Evolutionary conservation across 164 flowering plant genomes (phyloP), one percentile per base, ranked within the genome.

Genomic region (Paratinospora sagittata): DNA sequence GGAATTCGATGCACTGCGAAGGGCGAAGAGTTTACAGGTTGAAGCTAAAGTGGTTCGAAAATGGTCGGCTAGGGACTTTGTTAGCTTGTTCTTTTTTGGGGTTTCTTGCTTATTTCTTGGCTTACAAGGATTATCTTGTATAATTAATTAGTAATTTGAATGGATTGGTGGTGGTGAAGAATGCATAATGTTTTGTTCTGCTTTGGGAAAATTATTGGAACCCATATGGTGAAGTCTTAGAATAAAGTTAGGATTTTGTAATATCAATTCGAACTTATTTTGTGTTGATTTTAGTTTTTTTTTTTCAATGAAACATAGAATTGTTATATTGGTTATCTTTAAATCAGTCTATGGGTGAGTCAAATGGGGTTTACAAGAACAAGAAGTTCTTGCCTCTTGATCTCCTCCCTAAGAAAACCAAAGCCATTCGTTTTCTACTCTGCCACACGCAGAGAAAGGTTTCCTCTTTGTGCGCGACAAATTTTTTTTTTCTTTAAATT

Each of bases 61-160:
- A 78, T 94, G 98, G 97, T 90, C 97, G 1, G 78, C 91, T 0
- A 86, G 91, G 76, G 97, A 94, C 43, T 88, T 89, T 43, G 92
- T 87, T 0, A 76, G 85, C 0, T 60, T 90, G 34, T 90, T 92
- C 77, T 88, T 95, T 83, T 81, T 95, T 66, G 65, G 85, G 37
- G 84, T 82, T 27, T 78, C 97, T 64, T 90, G 95, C 75, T 49
- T 86, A 52, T 82, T 88, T 68, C 74, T 94, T 57, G 73, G 52
- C 73, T 92, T 33, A 89, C 80, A 3, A 85, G 97, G 87, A 71
- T 85, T 30, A 81, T 92, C 23, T 63, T 94, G 58, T 94, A 97
- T 74, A 72, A 72, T n/a, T n/a, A n/a, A n/a, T 71, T 85, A 77
- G 76, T 52, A 10, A 16, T 17, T 60, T 14, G 17, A 26, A 17